phyloP scores from a whole-genome alignment of 1,284 basidiomycete species.

The Malassezia yamatoensis region DNA sequence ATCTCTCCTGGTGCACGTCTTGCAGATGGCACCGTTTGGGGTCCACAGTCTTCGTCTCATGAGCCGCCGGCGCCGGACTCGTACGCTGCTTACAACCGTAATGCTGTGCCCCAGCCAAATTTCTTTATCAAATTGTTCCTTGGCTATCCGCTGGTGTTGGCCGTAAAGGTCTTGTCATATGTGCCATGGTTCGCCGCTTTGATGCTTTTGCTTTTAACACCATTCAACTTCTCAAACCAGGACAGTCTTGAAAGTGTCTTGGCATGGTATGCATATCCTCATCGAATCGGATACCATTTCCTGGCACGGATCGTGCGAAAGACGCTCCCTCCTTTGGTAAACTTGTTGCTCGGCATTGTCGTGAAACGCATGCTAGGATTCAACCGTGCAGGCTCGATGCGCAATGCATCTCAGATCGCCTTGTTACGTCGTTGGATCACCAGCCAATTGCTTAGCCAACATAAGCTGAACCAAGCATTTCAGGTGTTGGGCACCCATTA shows the following conservation, averaged over 20 bases:
- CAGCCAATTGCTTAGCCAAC: slow-evolving; percentile 39
- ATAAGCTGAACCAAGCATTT: slow-evolving; percentile 38
- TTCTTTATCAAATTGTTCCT: slow-evolving; percentile 36
- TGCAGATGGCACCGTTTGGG: slow-evolving; percentile 47
- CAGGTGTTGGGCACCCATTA: slow-evolving; percentile 46
- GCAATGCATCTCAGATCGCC: slow-evolving; percentile 43
- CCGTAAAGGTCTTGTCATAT: slow-evolving; percentile 39
- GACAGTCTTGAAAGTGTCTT: slow-evolving; percentile 46
- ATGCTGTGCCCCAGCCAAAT: slow-evolving; percentile 35
- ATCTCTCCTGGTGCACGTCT: slow-evolving; percentile 46
- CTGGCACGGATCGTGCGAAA: slow-evolving; percentile 44
- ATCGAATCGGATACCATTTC: slow-evolving; percentile 47
- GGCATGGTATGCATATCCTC: slow-evolving; percentile 46
- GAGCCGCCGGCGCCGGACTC: slow-evolving; percentile 45
- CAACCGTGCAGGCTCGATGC: slow-evolving; percentile 47
- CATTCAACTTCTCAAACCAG: slow-evolving; percentile 43
- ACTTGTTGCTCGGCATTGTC: slow-evolving; percentile 38
- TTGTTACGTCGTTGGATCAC: slow-evolving; percentile 47
- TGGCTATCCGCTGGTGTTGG: slow-evolving; percentile 36
- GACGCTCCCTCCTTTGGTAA: slow-evolving; percentile 45
- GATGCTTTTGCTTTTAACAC: slow-evolving; percentile 44
- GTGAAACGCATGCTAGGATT: slow-evolving; percentile 44
- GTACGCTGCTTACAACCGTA: slow-evolving; percentile 45
- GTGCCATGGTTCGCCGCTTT: slow-evolving; percentile 47
- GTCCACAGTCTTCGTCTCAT: slow-evolving; percentile 45